Evolutionary conservation across 345 rosid genomes (phyloP).

Genomic region (Rhodamnia argentea): DNA sequence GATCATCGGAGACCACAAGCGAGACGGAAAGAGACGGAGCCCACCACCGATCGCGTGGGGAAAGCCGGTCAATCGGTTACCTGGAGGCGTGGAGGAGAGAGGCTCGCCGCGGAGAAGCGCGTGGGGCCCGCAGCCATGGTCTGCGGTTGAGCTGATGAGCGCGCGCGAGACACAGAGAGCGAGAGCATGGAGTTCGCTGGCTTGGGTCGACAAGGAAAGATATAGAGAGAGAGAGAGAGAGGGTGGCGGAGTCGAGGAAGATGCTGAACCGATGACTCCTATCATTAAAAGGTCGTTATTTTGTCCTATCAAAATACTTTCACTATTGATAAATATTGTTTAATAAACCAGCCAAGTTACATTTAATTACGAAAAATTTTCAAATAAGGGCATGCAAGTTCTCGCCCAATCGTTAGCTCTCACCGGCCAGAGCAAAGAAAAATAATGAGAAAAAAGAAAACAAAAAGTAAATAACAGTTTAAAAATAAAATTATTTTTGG

Average conservation of each 20-base stretch:
- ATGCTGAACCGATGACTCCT: not conserved
- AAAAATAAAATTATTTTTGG: too few relatives aligned
- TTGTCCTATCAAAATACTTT: too few relatives aligned
- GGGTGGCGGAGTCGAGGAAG: not conserved
- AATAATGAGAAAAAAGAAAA: too few relatives aligned
- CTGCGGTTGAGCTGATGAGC: not conserved
- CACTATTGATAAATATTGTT: too few relatives aligned
- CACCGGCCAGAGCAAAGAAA: too few relatives aligned
- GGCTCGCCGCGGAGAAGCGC: not conserved
- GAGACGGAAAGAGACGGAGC: not conserved
- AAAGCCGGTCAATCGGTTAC: not conserved
- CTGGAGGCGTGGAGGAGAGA: not conserved
- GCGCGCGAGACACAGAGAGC: not conserved
- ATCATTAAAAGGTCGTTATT: too few relatives aligned
- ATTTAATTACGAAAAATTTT: too few relatives aligned
- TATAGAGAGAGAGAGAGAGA: not conserved
- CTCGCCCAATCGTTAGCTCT: too few relatives aligned
- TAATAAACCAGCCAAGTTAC: too few relatives aligned
- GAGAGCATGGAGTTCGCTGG: not conserved
- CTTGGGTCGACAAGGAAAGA: not conserved
- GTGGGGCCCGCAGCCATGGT: not conserved
- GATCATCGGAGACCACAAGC: not conserved
- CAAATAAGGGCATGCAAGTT: too few relatives aligned
- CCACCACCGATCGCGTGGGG: not conserved
- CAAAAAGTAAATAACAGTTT: too few relatives aligned